Base-by-base conservation (phyloP, 768 basidiomycete genomes). In the Myochromella boudieri region DNA sequence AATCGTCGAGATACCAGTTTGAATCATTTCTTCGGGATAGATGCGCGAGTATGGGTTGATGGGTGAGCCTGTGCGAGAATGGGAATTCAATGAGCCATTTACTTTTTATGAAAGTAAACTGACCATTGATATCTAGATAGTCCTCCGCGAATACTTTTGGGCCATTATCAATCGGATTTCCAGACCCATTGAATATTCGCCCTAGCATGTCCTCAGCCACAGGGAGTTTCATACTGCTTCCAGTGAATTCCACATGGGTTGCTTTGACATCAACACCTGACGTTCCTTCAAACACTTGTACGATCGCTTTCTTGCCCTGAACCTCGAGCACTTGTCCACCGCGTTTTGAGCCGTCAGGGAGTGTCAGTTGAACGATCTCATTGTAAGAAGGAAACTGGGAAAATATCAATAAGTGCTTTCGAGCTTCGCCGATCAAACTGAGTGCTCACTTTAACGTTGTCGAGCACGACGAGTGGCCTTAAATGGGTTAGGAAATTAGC, bases 11-110 rank as follows among this genome's bases (percentile, higher is more conserved):
- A 98, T 98, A 70, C 97, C 97, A 27, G 97, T 99, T 69, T 99
- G 97, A 54, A 99, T 98, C 97, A 99, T 99, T 72, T 99, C 97
- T 70, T 98, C 97, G 50, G 97, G 97, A 74, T 99, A 98, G 73
- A 97, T 98, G 65, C 97, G 94, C 52, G 91, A 91, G 68, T 85
- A 95, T 17, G 93, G 93, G 67, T 95, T 99, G 72, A 98, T 99
- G 34, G 97, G 97, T 4, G 93, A 95, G 51, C 95, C 95, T 95
- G 54, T 34, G 55, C 43, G 17, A 54, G 46, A 34, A 18, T 37
- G 33, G 46, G 8, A 42, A 12, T 47, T 24, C 27, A 54, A 46
- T 17, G 54, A 45, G 36, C 44, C 44, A 28, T 45, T n/a, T n/a
- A 6, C 7, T n/a, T 12, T 31, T 17, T 34, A 34, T 34, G 33